Base-by-base conservation (phyloP, 495 filamentous ascomycete genomes). In the Acidomyces sp. region DNA sequence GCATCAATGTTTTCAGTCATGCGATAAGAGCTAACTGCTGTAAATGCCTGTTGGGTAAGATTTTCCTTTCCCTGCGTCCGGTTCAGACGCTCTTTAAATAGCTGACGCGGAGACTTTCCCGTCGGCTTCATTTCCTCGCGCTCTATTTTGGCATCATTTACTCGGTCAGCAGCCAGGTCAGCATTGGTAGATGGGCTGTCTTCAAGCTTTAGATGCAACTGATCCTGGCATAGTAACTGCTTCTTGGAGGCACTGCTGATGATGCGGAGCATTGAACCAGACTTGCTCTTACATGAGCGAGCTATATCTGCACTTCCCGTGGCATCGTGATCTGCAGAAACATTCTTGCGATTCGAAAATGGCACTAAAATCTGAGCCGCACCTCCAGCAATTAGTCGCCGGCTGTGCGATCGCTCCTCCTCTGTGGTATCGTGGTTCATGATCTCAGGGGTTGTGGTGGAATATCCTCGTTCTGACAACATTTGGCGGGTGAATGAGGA, bases 201-300 rank as follows among this genome's bases (percentile, higher is more conserved):
- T 12, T 17, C 29, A 15, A 37, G 21, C 25, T 46, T 46, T 3
- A 12, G 23, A 1, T 23, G 9, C 3, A 47, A 34, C 19, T 52
- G 48, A 5, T 42, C 34, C 20, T 52, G 48, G 33, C 43, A 52
- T 10, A 47, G 3, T 11, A 52, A 35, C 17, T 31, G 43, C 29
- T 43, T 42, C 43, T 47, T 52, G 11, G 26, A 24, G n/a, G 23
- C 35, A 25, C 36, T 26, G n/a, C 35, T n/a, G 6, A 25, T 18
- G 6, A 50, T 26, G 13, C 34, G 38, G 26, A 48, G 28, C 6
- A 26, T 43, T 25, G n/a, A n/a, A n/a, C n/a, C n/a, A n/a, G n/a
- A n/a, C n/a, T n/a, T n/a, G n/a, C n/a, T n/a, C n/a, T n/a, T n/a
- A n/a, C n/a, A n/a, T n/a, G n/a, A n/a, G n/a, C n/a, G n/a, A n/a